phyloP scores from a whole-genome alignment of 2,329 filamentous ascomycete species.

The Sarocladium oryzae region DNA sequence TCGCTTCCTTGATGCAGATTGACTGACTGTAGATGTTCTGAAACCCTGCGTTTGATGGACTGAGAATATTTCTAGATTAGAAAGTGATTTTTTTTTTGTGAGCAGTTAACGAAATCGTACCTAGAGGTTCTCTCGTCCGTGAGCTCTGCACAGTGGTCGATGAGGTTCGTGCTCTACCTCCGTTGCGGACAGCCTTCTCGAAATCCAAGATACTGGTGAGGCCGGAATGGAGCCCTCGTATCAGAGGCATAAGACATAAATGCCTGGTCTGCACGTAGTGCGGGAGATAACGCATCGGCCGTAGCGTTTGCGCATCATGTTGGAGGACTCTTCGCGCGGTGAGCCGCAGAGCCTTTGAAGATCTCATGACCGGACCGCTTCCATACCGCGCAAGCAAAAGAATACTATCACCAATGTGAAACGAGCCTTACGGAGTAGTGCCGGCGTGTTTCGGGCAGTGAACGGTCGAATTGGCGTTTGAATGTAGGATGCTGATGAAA shows the following conservation, averaged over 20 bases:
- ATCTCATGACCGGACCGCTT: background rate
- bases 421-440: too few relatives aligned
- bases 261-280: background rate
- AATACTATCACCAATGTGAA: too few relatives aligned
- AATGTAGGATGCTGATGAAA: background rate
- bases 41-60: background rate
- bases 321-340: background rate
- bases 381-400: background rate
- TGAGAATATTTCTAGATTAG: background rate
- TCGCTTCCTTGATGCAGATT: background rate
- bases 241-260: slow-evolving; percentile 6
- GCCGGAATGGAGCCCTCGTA: background rate
- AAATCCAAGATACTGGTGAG: slow-evolving; percentile 1
- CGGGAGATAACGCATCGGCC: background rate
- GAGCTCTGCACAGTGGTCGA: background rate
- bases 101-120: background rate
- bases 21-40: background rate
- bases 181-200: background rate
- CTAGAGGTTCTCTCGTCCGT: background rate
- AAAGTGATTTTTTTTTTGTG: background rate
- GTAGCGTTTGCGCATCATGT: background rate
- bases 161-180: background rate
- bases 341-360: background rate
- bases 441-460: too few relatives aligned
- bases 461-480: too few relatives aligned